Evolutionary conservation across 495 filamentous ascomycete genomes (phyloP), one percentile per base, ranked within the genome.

Genomic region (Bacidia gigantensis): DNA sequence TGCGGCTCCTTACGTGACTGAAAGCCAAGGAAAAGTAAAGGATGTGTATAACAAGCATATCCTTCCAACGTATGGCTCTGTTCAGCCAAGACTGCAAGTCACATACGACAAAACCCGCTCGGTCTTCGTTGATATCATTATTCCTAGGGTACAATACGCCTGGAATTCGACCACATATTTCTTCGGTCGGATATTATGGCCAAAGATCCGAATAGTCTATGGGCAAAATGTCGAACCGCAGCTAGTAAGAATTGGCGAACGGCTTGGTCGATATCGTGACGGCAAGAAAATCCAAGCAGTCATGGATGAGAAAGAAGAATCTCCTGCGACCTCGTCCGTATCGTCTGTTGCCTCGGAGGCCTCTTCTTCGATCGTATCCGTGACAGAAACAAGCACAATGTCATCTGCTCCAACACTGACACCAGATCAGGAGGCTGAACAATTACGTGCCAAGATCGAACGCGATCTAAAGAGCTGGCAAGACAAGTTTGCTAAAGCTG

Each of bases 221-320:
- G 81, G 82, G 26, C 79, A 92, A 62, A 92, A 90, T 57, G 90
- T 99, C 7, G 89, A 96, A 67, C 93, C 93, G 11, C 92, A 99
- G 63, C 74, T 99, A 0, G 78, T 92, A 46, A 84, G 87, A 56
- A 97, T 99, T 56, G 81, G 87, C 12, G 84, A 96, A 68, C 77
- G 90, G 10, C 75, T 98, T 14, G 92, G 89, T 3, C 76, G 86
- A 52, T 89, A 96, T 66, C 78, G 75, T 11, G 83, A 87, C 52
- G 77, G 75, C 2, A 80, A 76, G 59, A 78, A 73, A 49, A 54
- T 84, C 14, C 72, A 79, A 53, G 71, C 77, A 11, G 74, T 71
- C 29, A 62, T 80, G 14, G 76, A 81, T 49, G 74, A 80, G 23
- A 54, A 45, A 26, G 25, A 47, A 23, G 56, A 46, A n/a, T 49